Base-by-base conservation (phyloP, 495 filamentous ascomycete species). In the Aspergillus asperescens region DNA sequence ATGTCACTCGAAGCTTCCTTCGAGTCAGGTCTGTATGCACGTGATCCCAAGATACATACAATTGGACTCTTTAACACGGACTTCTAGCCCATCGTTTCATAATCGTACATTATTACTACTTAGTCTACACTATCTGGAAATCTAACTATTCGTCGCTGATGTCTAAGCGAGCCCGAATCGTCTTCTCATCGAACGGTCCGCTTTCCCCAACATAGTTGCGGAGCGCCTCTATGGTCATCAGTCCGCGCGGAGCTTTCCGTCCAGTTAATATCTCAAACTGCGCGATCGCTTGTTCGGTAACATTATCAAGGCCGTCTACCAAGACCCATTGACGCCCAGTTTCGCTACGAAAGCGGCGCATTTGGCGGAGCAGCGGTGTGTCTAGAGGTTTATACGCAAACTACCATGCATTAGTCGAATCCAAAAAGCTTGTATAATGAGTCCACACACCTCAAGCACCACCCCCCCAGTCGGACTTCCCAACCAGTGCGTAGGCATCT, bases 221-320 rank as follows among this genome's bases (percentile, higher is more conserved):
- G 35, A 86, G 67, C 3, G 86, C 83, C 63, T 86, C 84, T 35
- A 76, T 66, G 42, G 84, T 79, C 88, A 93, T 93, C 18, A 87
- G 54, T 41, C 80, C 73, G 32, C 85, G 79, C 3, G 88, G 88
- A 13, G 88, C 88, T 68, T 87, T 81, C 19, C 88, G 75, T n/a
- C 87, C 88, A 4, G 87, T 88, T 74, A 91, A 87, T 39, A 91
- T 66, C 64, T 91, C 88, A 62, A 90, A 91, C 39, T 88, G 86
- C 22, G 88, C 86, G 65, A 87, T 89, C 1, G 85, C 88, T 72
- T 89, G 88, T 63, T 93, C 88, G 1, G 81, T 79, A 1, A 93
- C 77, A 24, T 91, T 81, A 60, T 90, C 88, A 8, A 91, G 67
- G 5, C 87, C 88, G 59, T 91, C 87, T n/a, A 90, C 80, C 27